These are phyloP conservation scores for Porogramme epimiltina DNA, from an alignment of 1,284 basidiomycete genomes.

Conservation along the genomic window DNA sequence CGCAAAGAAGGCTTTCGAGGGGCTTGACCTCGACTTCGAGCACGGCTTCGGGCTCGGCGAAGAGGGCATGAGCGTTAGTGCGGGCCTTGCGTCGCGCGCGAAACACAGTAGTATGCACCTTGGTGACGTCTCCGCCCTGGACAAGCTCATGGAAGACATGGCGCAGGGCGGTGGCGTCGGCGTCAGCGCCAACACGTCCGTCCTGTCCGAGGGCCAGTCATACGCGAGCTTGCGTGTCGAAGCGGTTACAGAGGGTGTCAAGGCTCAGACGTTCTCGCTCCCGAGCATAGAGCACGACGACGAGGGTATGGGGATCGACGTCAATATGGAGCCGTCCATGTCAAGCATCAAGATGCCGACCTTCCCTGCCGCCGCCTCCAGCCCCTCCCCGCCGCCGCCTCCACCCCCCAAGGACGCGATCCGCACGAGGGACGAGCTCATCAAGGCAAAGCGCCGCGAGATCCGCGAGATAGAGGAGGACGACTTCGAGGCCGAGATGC, in stretches of 20 bases:
- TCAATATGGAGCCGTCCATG: conserved; percentile 14
- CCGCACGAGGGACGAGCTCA: conserved; percentile 64
- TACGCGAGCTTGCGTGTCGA: conserved; percentile 31
- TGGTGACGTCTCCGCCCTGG: conserved; percentile 77
- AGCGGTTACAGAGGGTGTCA: conserved; percentile 34
- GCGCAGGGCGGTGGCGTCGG: conserved; percentile 39
- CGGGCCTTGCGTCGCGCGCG: conserved; percentile 13
- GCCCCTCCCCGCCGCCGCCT: conserved; percentile 30
- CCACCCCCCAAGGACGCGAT: conserved; percentile 68
- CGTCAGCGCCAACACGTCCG: conserved; percentile 3
- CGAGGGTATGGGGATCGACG: conserved; percentile 21
- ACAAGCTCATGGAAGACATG: conserved; percentile 77
- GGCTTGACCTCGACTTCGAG: conserved; percentile 30
- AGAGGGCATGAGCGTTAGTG: conserved; percentile 17
- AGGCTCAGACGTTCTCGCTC: conserved; percentile 32
- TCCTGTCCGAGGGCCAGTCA: conserved; percentile 19
- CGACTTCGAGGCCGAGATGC: conserved; percentile 37
- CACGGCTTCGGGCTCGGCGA: conserved; percentile 21
- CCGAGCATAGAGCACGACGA: conserved; percentile 31
- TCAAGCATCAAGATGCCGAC: background rate
- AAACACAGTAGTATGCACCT: conserved; percentile 42
- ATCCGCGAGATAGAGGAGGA: conserved; percentile 56
- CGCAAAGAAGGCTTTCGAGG: conserved; percentile 23
- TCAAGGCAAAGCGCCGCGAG: conserved; percentile 72
- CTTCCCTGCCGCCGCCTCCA: background rate